Percentiles rank a stretch among this genome's conserved stretches.
Evolutionary conservation across 1,139 yeast species (phyloP).

Genomic region (Diutina scorzettiae): DNA sequence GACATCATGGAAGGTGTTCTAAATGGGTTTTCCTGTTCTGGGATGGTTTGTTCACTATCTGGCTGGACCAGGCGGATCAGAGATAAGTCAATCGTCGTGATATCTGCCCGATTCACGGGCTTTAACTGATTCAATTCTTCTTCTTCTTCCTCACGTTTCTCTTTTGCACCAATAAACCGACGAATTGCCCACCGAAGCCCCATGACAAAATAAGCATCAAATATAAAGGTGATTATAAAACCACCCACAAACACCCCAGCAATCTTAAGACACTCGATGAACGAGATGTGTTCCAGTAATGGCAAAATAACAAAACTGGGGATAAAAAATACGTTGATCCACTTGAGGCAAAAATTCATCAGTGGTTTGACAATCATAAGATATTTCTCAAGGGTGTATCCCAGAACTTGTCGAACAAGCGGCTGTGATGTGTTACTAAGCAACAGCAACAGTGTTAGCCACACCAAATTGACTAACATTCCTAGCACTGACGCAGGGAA

Average conservation of each 20-base stretch:
- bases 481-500: constrained; percentile 73
- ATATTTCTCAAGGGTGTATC: constrained; percentile 26
- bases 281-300: constrained; percentile 47
- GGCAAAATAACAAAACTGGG: constrained; percentile 70
- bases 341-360: constrained; percentile 55
- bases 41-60: not conserved
- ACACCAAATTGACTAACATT: constrained; percentile 50
- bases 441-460: constrained; percentile 26
- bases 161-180: constrained; percentile 11
- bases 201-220: constrained; percentile 28
- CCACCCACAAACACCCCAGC: constrained; percentile 68
- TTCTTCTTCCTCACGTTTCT: constrained; percentile 11
- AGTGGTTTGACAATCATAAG: constrained; percentile 46
- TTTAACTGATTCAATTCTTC: not conserved
- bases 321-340: constrained; percentile 72
- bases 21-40: not conserved
- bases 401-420: constrained; percentile 18
- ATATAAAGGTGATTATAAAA: constrained; percentile 30
- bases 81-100: constrained; percentile 23
- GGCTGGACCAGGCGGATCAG: constrained; percentile 10
- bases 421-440: constrained; percentile 7
- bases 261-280: constrained; percentile 58
- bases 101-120: constrained; percentile 15
- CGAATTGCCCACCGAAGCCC: constrained; percentile 17
- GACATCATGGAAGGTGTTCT: not conserved